Conservation (phyloP, 2,329 filamentous ascomycete species). For the Ophiognomonia clavigignenti-juglandacearum region DNA sequence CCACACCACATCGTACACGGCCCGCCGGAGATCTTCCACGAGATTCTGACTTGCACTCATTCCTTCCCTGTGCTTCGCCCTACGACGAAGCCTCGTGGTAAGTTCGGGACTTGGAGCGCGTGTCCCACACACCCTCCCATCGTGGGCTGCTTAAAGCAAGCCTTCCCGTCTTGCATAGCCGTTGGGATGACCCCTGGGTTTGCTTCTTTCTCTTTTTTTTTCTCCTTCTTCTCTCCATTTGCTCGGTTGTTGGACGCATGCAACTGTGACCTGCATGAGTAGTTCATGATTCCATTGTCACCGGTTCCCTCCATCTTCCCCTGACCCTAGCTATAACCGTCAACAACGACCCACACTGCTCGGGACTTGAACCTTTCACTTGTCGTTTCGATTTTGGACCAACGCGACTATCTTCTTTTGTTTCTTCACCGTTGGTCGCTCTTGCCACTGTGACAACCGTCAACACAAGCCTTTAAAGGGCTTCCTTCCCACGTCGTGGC, state of each 20-base stretch:
- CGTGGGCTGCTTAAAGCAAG: slow-evolving; percentile 14
- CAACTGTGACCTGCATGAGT: slow-evolving; percentile 11
- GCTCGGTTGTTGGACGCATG: slow-evolving; percentile 6
- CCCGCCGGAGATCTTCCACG: neutral
- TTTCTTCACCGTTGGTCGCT: neutral
- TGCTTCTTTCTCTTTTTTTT: slow-evolving; percentile 1
- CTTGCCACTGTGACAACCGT: too few species aligned
- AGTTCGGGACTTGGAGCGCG: neutral
- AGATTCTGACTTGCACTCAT: neutral
- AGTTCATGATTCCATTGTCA: slow-evolving; percentile 5
- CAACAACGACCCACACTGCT: neutral
- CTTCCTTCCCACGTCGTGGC: too few species aligned
- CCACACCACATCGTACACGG: slow-evolving; percentile 1
- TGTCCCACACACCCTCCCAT: neutral
- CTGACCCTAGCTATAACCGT: slow-evolving; percentile 9
- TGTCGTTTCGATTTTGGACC: neutral
- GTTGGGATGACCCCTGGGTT: slow-evolving; percentile 3
- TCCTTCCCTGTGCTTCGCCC: neutral
- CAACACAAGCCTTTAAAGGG: too few species aligned
- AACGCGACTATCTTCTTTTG: neutral
- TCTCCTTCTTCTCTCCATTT: slow-evolving; percentile 11
- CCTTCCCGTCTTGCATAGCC: neutral
- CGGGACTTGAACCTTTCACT: neutral
- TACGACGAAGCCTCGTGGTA: slow-evolving; percentile 6
- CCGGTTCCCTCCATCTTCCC: neutral